These are phyloP conservation scores for Coniochaeta prunicola DNA, from an alignment of 2,329 filamentous ascomycete genomes.

Conservation along the genomic window DNA sequence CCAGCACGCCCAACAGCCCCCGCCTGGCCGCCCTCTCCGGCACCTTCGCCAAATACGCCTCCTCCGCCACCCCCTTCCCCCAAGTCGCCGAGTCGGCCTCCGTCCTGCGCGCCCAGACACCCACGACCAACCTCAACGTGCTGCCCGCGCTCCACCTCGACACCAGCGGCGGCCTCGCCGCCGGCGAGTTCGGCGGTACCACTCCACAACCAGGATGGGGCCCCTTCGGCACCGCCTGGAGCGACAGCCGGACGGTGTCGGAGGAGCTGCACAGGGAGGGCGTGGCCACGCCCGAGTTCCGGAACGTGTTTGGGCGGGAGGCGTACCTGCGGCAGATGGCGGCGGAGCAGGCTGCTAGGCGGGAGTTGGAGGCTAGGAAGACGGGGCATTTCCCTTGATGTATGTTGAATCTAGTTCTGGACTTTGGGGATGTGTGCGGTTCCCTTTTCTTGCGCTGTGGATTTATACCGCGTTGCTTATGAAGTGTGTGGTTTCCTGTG, in stretches of 20 bases:
- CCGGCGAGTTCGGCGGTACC: neutral
- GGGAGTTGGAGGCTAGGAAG: neutral
- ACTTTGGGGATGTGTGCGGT: no score
- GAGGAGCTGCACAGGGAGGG: neutral
- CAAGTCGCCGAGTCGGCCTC: neutral
- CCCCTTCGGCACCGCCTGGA: neutral
- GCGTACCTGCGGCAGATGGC: neutral
- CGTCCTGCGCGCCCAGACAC: neutral
- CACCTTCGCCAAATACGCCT: neutral
- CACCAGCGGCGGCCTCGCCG: neutral
- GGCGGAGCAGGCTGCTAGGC: neutral
- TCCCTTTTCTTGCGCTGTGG: no score
- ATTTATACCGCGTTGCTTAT: no score
- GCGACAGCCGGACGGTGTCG: neutral
- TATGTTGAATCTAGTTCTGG: no score
- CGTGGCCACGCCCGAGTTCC: neutral
- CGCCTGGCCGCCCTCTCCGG: neutral
- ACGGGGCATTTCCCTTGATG: neutral
- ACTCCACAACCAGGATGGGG: neutral
- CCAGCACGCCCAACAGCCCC: neutral
- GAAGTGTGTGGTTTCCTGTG: no score
- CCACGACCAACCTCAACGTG: no score
- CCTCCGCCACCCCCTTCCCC: neutral
- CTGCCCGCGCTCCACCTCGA: neutral
- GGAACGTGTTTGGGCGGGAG: neutral